Conservation (phyloP, 768 basidiomycete genomes). For the Kwoniella sp. region DNA sequence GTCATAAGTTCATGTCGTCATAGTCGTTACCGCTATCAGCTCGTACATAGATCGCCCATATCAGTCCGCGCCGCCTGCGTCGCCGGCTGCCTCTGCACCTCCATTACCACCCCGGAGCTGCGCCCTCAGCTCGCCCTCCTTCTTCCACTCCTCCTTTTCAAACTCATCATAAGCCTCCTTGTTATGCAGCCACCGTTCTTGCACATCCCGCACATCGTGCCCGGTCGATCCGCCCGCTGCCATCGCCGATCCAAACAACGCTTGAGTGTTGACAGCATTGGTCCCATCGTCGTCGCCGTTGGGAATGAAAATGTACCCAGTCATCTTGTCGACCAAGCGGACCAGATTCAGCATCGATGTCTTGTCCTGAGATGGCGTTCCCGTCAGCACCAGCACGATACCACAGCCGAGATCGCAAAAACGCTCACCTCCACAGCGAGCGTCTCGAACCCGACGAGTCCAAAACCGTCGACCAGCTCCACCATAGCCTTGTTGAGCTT, state of each 20-base stretch:
- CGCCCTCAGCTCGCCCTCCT: slow-evolving; percentile 51
- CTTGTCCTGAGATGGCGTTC: slow-evolving; percentile 83
- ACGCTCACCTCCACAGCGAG: slow-evolving; percentile 80
- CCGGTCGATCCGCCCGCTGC: slow-evolving; percentile 31
- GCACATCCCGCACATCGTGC: slow-evolving; percentile 63
- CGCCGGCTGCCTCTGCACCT: not conserved
- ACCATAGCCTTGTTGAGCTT: slow-evolving; percentile 85
- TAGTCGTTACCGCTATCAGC: too few species aligned
- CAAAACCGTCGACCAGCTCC: slow-evolving; percentile 87
- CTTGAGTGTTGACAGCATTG: slow-evolving; percentile 59
- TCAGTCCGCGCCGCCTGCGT: too few species aligned
- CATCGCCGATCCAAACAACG: slow-evolving; percentile 62
- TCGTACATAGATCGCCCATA: too few species aligned
- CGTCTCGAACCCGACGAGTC: slow-evolving; percentile 91
- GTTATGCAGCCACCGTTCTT: slow-evolving; percentile 90
- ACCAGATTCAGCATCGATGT: slow-evolving; percentile 87
- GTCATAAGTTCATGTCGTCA: too few species aligned
- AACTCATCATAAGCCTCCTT: slow-evolving; percentile 75
- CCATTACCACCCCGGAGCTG: not conserved
- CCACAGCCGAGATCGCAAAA: not conserved
- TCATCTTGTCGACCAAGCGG: slow-evolving; percentile 78
- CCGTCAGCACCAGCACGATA: too few species aligned
- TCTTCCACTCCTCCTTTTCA: slow-evolving; percentile 72
- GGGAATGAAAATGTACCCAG: slow-evolving; percentile 85
- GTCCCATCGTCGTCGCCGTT: slow-evolving; percentile 9